phyloP scores from a whole-genome alignment of 106 monocot species.

The Dendrobium officinale region DNA sequence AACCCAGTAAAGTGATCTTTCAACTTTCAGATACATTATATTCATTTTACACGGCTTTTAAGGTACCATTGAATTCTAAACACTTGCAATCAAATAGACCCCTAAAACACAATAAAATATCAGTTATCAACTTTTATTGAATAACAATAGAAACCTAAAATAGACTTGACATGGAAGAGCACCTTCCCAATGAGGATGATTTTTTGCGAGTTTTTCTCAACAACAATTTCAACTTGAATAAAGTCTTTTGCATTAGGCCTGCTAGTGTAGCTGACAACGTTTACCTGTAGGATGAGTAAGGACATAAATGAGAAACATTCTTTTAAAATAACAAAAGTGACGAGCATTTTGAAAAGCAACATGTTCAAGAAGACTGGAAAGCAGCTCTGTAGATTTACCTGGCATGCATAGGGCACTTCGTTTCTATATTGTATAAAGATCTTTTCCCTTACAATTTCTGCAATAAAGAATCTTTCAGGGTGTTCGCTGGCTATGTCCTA shows the following conservation, averaged over 20 bases:
- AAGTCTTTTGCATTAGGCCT: constrained; percentile 90
- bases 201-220: constrained; percentile 90
- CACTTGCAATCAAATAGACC: too few relatives aligned
- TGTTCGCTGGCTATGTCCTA: constrained; percentile 96
- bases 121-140: not conserved
- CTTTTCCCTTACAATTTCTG: constrained; percentile 97
- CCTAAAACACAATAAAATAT: not conserved
- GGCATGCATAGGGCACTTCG: constrained; percentile 96
- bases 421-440: constrained; percentile 89
- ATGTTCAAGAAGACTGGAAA: not conserved
- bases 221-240: constrained; percentile 87
- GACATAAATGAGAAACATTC: not conserved
- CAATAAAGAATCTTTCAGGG: constrained; percentile 96
- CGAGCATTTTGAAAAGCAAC: not conserved
- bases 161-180: not conserved
- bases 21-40: too few relatives aligned
- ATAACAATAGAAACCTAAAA: not conserved
- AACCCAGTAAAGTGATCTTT: too few relatives aligned
- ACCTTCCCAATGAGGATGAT: constrained; percentile 95
- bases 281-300: constrained; percentile 44
- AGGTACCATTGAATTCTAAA: too few relatives aligned
- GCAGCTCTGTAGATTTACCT: constrained; percentile 35
- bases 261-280: constrained; percentile 73
- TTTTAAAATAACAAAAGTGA: constrained; percentile 1
- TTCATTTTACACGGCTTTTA: too few relatives aligned